These are phyloP conservation scores for Globisporangium ultimum DNA, from an alignment of 352 stramenopile genomes.

Conservation along the genomic window DNA sequence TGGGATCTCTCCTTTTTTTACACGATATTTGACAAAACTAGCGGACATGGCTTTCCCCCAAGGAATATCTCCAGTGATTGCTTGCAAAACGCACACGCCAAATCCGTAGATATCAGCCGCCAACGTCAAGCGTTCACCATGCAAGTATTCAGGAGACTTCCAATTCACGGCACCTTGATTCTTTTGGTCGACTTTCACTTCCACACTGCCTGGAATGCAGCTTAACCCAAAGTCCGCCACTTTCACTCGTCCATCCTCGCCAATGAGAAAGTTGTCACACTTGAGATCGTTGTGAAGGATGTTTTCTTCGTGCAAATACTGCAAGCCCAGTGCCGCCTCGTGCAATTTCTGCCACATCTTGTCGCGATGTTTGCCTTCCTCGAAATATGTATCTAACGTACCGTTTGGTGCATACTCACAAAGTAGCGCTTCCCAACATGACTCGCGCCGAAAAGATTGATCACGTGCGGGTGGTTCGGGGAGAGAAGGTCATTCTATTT, in stretches of 20 bases:
- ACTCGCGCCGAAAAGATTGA: too few relatives aligned
- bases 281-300: not conserved
- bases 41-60: too few relatives aligned
- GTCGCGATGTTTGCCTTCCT: not conserved
- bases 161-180: not conserved
- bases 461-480: too few relatives aligned
- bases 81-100: constrained; percentile 2
- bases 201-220: not conserved
- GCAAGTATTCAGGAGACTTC: not conserved
- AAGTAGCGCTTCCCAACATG: too few relatives aligned
- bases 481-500: too few relatives aligned
- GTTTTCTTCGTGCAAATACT: constrained; percentile 3
- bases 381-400: too few relatives aligned
- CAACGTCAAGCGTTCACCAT: not conserved
- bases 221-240: constrained; percentile 1
- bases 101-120: not conserved
- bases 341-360: not conserved
- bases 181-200: not conserved
- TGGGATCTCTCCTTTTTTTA: too few relatives aligned
- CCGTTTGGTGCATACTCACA: too few relatives aligned
- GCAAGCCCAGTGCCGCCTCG: not conserved
- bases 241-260: not conserved
- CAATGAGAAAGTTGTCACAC: not conserved
- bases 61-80: not conserved
- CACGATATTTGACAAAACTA: too few relatives aligned